Evolutionary conservation across 176 grass and related monocot species (phyloP).

Genomic region (Carex myosuroides): DNA sequence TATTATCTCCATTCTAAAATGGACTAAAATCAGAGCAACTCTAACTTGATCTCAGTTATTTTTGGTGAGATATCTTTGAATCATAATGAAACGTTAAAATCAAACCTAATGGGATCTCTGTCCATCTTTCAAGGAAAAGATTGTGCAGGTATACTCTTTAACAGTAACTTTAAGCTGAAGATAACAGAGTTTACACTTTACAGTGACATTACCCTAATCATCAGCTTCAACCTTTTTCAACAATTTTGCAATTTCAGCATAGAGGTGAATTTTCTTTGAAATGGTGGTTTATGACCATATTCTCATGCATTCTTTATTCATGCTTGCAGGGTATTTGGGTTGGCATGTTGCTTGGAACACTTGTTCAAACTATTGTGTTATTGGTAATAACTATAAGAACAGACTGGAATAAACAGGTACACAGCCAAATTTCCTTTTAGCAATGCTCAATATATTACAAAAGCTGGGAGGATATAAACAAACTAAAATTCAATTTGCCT

Average conservation of each 20-base stretch:
- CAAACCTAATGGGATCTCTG: neutral
- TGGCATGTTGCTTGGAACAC: conserved; percentile 71
- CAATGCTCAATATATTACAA: neutral
- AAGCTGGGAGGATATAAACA: neutral
- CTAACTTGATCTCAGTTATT: neutral
- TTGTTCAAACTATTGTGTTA: conserved; percentile 60
- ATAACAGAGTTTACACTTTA: neutral
- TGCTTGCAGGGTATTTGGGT: conserved; percentile 79
- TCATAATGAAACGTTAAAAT: neutral
- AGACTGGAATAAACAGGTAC: conserved; percentile 77
- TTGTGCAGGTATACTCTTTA: neutral
- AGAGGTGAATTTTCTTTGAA: neutral
- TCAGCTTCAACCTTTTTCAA: neutral
- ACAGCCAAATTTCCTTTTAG: neutral
- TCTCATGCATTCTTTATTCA: neutral
- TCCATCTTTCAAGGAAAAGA: neutral
- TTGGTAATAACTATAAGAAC: conserved; percentile 49
- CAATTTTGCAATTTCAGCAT: neutral
- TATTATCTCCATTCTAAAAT: neutral
- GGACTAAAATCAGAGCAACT: neutral
- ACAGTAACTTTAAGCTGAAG: neutral
- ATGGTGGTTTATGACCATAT: neutral
- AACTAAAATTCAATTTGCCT: neutral
- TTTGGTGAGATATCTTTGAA: neutral
- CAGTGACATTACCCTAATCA: neutral